Evolutionary conservation across 163 green algal species (phyloP), one percentile per base, ranked within the genome.

Genomic region (Scenedesmus sp.): DNA sequence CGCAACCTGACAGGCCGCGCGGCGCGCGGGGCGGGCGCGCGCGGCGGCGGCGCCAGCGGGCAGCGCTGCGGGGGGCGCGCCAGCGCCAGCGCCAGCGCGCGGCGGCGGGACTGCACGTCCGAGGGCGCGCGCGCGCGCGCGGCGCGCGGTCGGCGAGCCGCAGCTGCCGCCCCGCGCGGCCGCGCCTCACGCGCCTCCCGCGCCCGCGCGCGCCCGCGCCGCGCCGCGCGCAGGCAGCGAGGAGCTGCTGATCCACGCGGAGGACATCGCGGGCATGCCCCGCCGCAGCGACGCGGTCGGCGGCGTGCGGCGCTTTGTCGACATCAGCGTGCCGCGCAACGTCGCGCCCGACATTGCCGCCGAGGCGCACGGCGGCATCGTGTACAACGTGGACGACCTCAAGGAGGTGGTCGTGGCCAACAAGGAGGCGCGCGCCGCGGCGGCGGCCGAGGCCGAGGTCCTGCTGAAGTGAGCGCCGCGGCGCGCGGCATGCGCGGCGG

Each of bases 371-470:
- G 69, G 54, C 11, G 87, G 88, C 15, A 89, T 92, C 56, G 94
- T 98, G 48, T 99, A 97, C 91, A 99, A 99, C 83, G 97, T 99
- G 44, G 97, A 99, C 77, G 96, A 99, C 90, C 85, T 99, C 31
- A 97, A 98, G 89, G 96, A 99, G 90, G 96, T 99, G 53, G 96
- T 97, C 22, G 87, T 87, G 3, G 90, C 85, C 60, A 99, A 99
- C 89, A 98, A 97, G 87, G 92, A 96, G 71, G 92, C 87, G 45
- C 88, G 96, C 29, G 86, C 85, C 17, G 74, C 86, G 60, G 96
- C 96, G 22, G 97, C 97, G n/a, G 75, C 83, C 17, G 96, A 99
- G 86, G 97, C 96, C 1, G 92, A 98, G 88, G 75, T 93, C 9
- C 78, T 99, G 54, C 86, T 98, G 47, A 76, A 82, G 65, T 81